A percentile compares a stretch with the other conserved stretches of the same genome.
Conservation (phyloP, 352 stramenopile species). For the Phytophthora capsici region DNA sequence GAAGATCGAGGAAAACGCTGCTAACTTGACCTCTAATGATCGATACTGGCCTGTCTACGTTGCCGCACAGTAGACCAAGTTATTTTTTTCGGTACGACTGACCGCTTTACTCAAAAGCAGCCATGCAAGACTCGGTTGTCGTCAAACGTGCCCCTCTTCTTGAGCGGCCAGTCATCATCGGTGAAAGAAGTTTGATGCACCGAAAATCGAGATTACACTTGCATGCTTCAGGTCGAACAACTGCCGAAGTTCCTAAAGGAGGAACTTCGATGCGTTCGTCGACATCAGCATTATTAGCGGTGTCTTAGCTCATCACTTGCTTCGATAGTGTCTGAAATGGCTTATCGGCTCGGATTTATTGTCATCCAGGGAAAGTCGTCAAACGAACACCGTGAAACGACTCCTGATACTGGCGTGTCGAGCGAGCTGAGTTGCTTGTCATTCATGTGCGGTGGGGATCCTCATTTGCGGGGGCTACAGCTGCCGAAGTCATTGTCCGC, state of each 20-base stretch:
- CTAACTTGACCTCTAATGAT: slow-evolving; percentile 2
- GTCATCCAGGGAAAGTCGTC: not conserved
- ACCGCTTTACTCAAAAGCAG: slow-evolving; percentile 2
- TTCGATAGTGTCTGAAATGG: slow-evolving; percentile 1
- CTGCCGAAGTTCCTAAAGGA: slow-evolving; percentile 13
- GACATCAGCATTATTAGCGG: not conserved
- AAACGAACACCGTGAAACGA: slow-evolving; percentile 3
- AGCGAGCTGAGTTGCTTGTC: slow-evolving; percentile 6
- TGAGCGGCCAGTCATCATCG: slow-evolving; percentile 29
- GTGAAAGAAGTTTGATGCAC: slow-evolving; percentile 13
- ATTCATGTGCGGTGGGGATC: slow-evolving; percentile 10
- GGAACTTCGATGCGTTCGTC: slow-evolving; percentile 12
- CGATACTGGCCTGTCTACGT: slow-evolving; percentile 21
- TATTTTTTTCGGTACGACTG: slow-evolving; percentile 15
- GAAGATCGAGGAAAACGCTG: not conserved
- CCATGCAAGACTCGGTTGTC: slow-evolving; percentile 37
- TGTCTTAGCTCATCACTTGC: not conserved
- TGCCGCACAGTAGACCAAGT: slow-evolving; percentile 4
- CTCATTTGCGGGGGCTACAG: not conserved
- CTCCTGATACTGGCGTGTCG: slow-evolving; percentile 30
- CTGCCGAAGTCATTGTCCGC: not conserved
- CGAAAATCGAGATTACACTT: slow-evolving; percentile 17
- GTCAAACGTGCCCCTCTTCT: slow-evolving; percentile 17
- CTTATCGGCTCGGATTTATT: too few relatives aligned
- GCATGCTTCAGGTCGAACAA: slow-evolving; percentile 21